Base-by-base conservation (phyloP, 208 protist species). In the Balamuthia mandrillaris region DNA sequence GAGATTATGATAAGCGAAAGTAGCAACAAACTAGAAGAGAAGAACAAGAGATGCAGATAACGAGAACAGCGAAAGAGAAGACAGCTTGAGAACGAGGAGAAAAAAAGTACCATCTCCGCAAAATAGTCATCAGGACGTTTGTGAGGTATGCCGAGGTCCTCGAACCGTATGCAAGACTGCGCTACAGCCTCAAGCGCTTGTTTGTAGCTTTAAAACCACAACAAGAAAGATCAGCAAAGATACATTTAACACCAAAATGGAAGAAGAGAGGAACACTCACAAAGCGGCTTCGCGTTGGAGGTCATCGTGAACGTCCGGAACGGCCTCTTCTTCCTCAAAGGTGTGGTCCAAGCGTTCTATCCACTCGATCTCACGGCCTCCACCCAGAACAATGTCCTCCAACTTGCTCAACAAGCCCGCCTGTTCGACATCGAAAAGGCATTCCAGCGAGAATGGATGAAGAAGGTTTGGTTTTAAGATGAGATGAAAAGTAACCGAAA, bases 91-190 rank as follows among this genome's bases (percentile, higher is more conserved):
- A n/a, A n/a, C n/a, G n/a, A n/a, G n/a, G n/a, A n/a, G n/a, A n/a
- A n/a, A n/a, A n/a, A n/a, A n/a, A n/a, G n/a, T n/a, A n/a, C 7
- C 88, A 90, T 90, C 47, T 90, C 88, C n/a, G 88, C 88, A 86
- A 81, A 90, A 68, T 88, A 90, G 75, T 90, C 88, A 66, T 66
- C 84, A 14, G 88, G 88, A 49, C 88, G 81, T 4, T 24, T 39
- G 41, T 66, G 41, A 21, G 47, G 60, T 1, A 86, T 24, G 49
- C 81, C 81, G 9, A 72, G 65, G 41, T 66, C 56, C 27, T 65
- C 66, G 5, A 86, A 35, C n/a, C n/a, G n/a, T n/a, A n/a, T n/a
- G n/a, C n/a, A n/a, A n/a, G n/a, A n/a, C 39, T 35, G 37, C 5
- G 10, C 65, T 10, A 86, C 49, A 5, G 65, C 81, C 31, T 35